A percentile compares a stretch with the other conserved stretches of the same genome.
Evolutionary conservation across 306 rosid species (phyloP).

Genomic region (Parietaria judaica): DNA sequence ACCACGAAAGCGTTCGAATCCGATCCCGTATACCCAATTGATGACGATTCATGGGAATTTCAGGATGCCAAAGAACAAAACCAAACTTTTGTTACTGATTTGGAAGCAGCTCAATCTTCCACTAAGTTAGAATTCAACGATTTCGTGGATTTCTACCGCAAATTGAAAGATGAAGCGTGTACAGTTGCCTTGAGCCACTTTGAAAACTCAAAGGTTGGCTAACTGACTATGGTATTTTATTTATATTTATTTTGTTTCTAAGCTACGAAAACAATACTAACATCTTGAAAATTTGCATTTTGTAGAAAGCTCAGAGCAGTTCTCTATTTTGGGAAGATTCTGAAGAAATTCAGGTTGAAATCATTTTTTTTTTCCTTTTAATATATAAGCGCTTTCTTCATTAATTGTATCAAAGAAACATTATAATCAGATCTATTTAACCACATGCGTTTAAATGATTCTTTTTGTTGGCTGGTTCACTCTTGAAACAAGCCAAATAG

Average conservation of each 20-base stretch:
- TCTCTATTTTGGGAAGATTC: no score
- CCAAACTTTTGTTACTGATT: conserved; percentile 27
- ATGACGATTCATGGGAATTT: conserved; percentile 68
- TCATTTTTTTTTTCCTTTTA: no score
- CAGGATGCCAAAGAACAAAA: conserved; percentile 40
- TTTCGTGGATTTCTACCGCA: conserved; percentile 52
- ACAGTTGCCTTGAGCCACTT: conserved; percentile 39
- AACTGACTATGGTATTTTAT: conserved; percentile 15
- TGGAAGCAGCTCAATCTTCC: conserved; percentile 28
- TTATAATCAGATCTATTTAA: no score
- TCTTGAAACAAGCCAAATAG: no score
- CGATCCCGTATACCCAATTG: conserved; percentile 29
- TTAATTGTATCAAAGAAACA: no score
- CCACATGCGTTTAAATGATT: no score
- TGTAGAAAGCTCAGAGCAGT: conserved; percentile 41
- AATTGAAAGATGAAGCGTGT: conserved; percentile 55
- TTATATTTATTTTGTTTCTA: conserved; percentile 7
- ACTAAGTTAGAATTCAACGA: conserved; percentile 34
- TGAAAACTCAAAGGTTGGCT: conserved; percentile 56
- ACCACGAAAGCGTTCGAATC: conserved; percentile 26
- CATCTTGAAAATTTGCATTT: conserved; percentile 18
- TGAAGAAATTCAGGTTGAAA: no score
- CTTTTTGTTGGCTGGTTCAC: no score
- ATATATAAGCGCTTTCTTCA: no score
- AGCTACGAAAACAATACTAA: conserved; percentile 11